These are phyloP conservation scores for Arthrobotrys conoides DNA, from an alignment of 2,329 filamentous ascomycete genomes.

Conservation along the genomic window DNA sequence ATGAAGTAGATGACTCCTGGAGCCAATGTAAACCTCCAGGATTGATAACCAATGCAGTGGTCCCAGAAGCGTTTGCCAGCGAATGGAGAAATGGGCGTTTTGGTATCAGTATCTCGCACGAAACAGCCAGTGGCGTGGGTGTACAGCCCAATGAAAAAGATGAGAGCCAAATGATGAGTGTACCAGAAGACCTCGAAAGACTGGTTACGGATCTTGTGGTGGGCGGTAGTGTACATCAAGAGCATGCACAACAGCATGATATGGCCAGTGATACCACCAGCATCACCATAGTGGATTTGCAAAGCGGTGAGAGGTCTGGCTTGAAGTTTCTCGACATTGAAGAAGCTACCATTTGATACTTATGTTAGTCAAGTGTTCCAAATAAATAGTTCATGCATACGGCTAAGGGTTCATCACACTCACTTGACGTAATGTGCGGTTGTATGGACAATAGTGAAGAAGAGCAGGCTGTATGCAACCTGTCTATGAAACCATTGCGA, in stretches of 20 bases:
- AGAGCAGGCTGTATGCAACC: slow-evolving; percentile 86
- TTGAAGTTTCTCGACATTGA: slow-evolving; percentile 89
- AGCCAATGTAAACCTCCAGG: slow-evolving; percentile 96
- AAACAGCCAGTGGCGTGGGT: slow-evolving; percentile 97
- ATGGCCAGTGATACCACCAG: slow-evolving; percentile 94
- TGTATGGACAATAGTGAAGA: slow-evolving; percentile 85
- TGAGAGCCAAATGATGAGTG: slow-evolving; percentile 97
- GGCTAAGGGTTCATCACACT: slow-evolving; percentile 65
- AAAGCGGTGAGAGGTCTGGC: slow-evolving; percentile 84
- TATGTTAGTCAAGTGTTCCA: not conserved
- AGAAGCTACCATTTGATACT: slow-evolving; percentile 76
- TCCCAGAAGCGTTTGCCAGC: slow-evolving; percentile 85
- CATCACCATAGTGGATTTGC: slow-evolving; percentile 90
- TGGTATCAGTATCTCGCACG: slow-evolving; percentile 79
- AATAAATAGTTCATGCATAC: not conserved
- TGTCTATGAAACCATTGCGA: slow-evolving; percentile 97
- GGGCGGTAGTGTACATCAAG: slow-evolving; percentile 96
- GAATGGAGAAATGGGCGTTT: slow-evolving; percentile 82
- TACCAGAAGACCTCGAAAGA: slow-evolving; percentile 99
- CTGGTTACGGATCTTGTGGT: slow-evolving; percentile 93
- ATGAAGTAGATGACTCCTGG: slow-evolving; percentile 86
- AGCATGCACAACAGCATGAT: slow-evolving; percentile 99
- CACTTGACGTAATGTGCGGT: slow-evolving; percentile 93
- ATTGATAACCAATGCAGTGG: slow-evolving; percentile 94
- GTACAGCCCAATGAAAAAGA: slow-evolving; percentile 92